Conservation (phyloP, 805 yeast species). For the Candida palmyrensis region DNA sequence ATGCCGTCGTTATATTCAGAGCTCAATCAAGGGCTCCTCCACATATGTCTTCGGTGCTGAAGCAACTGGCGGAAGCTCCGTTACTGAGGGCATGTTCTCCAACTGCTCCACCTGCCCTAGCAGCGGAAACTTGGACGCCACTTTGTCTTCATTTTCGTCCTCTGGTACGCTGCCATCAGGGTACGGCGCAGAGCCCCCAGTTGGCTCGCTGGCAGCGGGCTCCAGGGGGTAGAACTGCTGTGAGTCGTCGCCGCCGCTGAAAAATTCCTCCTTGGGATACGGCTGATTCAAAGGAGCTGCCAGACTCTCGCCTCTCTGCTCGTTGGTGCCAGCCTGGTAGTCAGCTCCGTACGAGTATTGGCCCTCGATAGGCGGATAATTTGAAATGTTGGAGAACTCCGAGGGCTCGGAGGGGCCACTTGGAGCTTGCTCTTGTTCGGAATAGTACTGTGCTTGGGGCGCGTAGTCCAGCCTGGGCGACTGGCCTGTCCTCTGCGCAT, state of each 20-base stretch:
- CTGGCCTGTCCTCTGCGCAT: too few relatives aligned
- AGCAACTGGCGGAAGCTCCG: constrained; percentile 13
- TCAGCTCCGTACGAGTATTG: too few relatives aligned
- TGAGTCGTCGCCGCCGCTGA: constrained; percentile 3
- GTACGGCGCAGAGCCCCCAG: not conserved
- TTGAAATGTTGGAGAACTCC: too few relatives aligned
- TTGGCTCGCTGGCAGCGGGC: not conserved
- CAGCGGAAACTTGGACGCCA: constrained; percentile 8
- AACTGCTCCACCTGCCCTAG: constrained; percentile 6
- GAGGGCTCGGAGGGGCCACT: too few relatives aligned
- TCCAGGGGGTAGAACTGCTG: constrained; percentile 3
- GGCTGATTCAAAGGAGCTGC: too few relatives aligned
- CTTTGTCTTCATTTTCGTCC: constrained; percentile 5
- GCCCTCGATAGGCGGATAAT: too few relatives aligned
- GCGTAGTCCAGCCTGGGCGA: too few relatives aligned
- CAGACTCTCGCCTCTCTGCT: not conserved
- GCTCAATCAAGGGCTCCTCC: constrained; percentile 39
- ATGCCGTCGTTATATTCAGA: too few relatives aligned
- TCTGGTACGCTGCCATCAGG: constrained; percentile 1
- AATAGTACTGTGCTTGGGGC: too few relatives aligned
- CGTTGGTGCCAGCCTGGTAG: too few relatives aligned
- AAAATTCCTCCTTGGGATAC: constrained; percentile 1
- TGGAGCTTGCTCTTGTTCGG: too few relatives aligned
- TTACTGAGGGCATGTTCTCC: not conserved
- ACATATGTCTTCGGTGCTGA: constrained; percentile 13